A percentile compares a stretch with the other conserved stretches of the same genome.
phyloP scores from a whole-genome alignment of 225 moss, liverwort and hornwort genomes.

The Lunularia cruciata region DNA sequence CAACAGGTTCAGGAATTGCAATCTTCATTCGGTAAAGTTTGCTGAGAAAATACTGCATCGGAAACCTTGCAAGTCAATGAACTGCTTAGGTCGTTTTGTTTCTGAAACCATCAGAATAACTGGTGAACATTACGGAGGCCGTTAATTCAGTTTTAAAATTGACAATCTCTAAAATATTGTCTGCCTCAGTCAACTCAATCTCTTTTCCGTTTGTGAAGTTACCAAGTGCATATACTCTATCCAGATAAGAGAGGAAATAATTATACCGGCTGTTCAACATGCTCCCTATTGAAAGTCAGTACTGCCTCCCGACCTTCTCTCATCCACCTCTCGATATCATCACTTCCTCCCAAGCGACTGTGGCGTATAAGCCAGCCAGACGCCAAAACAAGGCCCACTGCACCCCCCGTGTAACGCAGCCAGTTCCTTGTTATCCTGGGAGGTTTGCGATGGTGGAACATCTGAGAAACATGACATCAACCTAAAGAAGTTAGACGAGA shows the following conservation, averaged over 20 bases:
- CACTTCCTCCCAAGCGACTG: conserved; percentile 75
- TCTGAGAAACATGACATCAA: conserved; percentile 41
- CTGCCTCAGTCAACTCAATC: neutral
- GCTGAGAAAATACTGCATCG: too few relatives aligned
- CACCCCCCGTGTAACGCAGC: conserved; percentile 69
- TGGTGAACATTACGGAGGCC: too few relatives aligned
- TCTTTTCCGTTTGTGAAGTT: neutral
- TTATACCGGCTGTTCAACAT: conserved; percentile 82
- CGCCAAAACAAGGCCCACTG: conserved; percentile 53
- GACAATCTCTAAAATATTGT: neutral
- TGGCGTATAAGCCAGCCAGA: conserved; percentile 82
- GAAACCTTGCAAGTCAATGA: too few relatives aligned
- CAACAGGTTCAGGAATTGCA: too few relatives aligned
- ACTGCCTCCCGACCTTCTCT: conserved; percentile 63
- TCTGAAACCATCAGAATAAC: too few relatives aligned
- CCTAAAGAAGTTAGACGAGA: neutral
- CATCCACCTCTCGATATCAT: conserved; percentile 81
- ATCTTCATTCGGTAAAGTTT: too few relatives aligned
- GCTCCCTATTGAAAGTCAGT: conserved; percentile 66
- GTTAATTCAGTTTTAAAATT: neutral
- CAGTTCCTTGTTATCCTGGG: conserved; percentile 67
- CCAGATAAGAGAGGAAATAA: neutral
- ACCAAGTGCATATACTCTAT: neutral
- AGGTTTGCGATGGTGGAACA: conserved; percentile 75
- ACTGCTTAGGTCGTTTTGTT: too few relatives aligned